Percentiles rank a stretch among this genome's conserved stretches.
These are phyloP conservation scores for Colletotrichum gloeosporioides DNA, from an alignment of 2,329 filamentous ascomycete species.

Conservation along the genomic window DNA sequence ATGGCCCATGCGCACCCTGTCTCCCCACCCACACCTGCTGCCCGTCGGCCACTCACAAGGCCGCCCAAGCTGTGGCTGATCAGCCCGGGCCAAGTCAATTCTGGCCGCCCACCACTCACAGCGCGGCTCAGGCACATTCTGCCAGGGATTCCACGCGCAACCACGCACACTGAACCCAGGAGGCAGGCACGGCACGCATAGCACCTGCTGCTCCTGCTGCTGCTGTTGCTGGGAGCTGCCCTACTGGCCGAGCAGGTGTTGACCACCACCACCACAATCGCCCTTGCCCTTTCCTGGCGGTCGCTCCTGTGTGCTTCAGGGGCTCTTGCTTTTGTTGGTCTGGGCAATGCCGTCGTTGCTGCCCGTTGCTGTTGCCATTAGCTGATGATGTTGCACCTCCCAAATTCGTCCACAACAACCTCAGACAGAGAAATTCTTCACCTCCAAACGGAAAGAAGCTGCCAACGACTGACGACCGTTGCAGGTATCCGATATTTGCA, in stretches of 20 bases:
- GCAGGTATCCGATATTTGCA: not conserved
- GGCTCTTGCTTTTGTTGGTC: slow-evolving; percentile 15
- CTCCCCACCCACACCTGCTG: not conserved
- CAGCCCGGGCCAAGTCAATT: not conserved
- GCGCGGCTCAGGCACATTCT: not conserved
- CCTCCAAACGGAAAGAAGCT: not conserved
- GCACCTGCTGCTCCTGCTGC: not conserved
- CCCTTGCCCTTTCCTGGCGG: not conserved
- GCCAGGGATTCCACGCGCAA: not conserved
- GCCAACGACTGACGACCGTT: not conserved
- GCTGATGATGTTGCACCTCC: not conserved
- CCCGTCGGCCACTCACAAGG: not conserved
- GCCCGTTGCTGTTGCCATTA: not conserved
- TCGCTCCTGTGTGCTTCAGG: slow-evolving; percentile 16
- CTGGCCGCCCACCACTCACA: slow-evolving; percentile 2
- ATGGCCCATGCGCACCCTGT: slow-evolving; percentile 2
- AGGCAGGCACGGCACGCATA: not conserved
- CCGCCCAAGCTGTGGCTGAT: not conserved
- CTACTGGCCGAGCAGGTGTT: not conserved
- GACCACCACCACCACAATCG: not conserved
- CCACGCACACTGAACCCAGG: not conserved
- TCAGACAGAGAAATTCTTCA: slow-evolving; percentile 3
- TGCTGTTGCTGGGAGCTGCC: not conserved
- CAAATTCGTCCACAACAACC: not conserved
- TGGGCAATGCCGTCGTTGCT: not conserved